Percentiles rank a stretch among this genome's conserved stretches.
Evolutionary conservation across 176 grass and related monocot species (phyloP).

Genomic region (Alloteropsis semialata): DNA sequence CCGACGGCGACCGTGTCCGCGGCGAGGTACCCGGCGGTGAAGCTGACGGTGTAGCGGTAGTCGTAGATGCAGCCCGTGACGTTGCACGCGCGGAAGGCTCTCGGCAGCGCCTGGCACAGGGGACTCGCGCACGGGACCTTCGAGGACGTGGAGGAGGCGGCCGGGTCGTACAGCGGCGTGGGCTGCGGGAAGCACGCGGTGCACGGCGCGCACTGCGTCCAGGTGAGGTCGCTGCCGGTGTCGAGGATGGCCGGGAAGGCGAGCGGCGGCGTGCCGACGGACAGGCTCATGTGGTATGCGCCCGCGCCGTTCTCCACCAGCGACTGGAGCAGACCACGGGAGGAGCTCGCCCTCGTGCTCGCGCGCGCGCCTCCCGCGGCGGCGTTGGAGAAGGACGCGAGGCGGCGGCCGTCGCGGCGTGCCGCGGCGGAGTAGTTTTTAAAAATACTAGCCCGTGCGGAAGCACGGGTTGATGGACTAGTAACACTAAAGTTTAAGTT

Average conservation of each 20-base stretch:
- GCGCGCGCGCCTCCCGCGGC: background rate
- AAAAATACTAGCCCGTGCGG: too few species aligned
- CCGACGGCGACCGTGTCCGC: conserved; percentile 37
- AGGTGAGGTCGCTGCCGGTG: conserved; percentile 61
- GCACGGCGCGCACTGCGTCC: conserved; percentile 59
- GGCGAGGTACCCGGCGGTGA: conserved; percentile 42
- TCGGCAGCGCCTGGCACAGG: conserved; percentile 7
- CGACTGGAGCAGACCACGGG: background rate
- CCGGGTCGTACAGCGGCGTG: conserved; percentile 48
- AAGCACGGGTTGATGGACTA: too few species aligned
- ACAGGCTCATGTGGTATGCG: conserved; percentile 46
- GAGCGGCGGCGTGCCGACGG: conserved; percentile 49
- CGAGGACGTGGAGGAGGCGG: conserved; percentile 40
- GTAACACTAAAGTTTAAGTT: too few species aligned
- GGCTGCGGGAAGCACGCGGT: conserved; percentile 36
- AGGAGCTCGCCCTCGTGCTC: background rate
- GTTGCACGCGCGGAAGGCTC: conserved; percentile 16
- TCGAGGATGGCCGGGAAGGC: conserved; percentile 32
- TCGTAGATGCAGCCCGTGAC: conserved; percentile 45
- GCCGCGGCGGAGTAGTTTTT: background rate
- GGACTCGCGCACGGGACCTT: conserved; percentile 27
- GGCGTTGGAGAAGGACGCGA: background rate
- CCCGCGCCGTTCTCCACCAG: conserved; percentile 13
- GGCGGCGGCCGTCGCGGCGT: conserved; percentile 18
- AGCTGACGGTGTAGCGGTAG: conserved; percentile 37